Base-by-base conservation (phyloP, 768 basidiomycete species). In the Lactarius quietus region DNA sequence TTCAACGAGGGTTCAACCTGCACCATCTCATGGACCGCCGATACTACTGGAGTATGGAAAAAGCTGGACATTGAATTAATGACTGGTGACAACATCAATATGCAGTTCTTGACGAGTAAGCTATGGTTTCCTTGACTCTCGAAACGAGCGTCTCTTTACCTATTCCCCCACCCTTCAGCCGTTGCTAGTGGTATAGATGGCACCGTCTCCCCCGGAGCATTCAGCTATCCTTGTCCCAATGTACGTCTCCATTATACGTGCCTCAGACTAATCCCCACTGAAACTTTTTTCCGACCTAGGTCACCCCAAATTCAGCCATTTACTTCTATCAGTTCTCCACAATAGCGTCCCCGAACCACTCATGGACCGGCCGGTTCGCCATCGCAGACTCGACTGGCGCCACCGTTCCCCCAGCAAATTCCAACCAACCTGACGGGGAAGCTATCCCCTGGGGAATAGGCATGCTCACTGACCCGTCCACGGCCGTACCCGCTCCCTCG, bases 281-380 rank as follows among this genome's bases (percentile, higher is more conserved):
- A 57, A 28, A 26, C 35, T 39, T 17, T 57, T 59, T 23, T 14
- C 23, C 33, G 23, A 36, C 36, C 48, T 59, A 89, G 86, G 89
- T 92, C 43, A 77, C 76, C 23, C 82, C 84, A 23, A 78, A 88
- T 74, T 80, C 90, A 2, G 72, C 84, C 41, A 85, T 92, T 68
- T 93, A 92, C 78, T 93, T 92, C 79, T 90, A 90, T 75, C 89
- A 92, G 71, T 92, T 89, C 79, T 78, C 83, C 18, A 75, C 83
- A 1, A 76, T 81, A 0, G 70, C 66, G 7, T 72, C 83, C 0
- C 1, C 75, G 41, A 72, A 78, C 72, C 74, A 77, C 39, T 68
- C 71, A 28, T 93, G 92, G 92, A 89, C 90, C 2, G 85, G 84
- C 18, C 88, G 92, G 28, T 93, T 92, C 80, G 78, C 87, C 39